phyloP scores from a whole-genome alignment of 2,329 filamentous ascomycete species.

The Septoria petroselini region DNA sequence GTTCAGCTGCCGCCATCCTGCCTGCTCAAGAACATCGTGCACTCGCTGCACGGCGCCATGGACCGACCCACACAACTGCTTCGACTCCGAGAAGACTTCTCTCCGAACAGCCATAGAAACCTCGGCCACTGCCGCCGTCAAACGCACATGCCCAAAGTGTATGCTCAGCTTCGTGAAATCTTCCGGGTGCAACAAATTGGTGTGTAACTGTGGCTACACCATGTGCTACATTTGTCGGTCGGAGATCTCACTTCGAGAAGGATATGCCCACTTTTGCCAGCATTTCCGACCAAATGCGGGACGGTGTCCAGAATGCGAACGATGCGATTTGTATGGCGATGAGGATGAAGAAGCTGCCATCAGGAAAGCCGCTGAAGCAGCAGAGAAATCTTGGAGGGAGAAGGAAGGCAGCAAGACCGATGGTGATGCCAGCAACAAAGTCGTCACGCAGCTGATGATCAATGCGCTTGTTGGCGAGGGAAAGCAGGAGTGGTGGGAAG shows the following conservation, averaged over 20 bases:
- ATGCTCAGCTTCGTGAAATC: conserved; percentile 90
- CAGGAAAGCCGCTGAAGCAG: conserved; percentile 41
- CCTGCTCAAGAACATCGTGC: conserved; percentile 71
- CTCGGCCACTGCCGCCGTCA: conserved; percentile 89
- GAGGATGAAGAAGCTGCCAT: conserved; percentile 49
- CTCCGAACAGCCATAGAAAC: conserved; percentile 87
- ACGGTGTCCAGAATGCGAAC: conserved; percentile 71
- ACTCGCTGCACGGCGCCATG: conserved; percentile 77
- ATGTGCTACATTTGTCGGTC: conserved; percentile 95
- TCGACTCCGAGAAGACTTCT: conserved; percentile 76
- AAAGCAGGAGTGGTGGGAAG: conserved; percentile 24
- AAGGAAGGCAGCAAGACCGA: conserved; percentile 36
- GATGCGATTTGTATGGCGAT: conserved; percentile 50
- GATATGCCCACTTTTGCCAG: conserved; percentile 92
- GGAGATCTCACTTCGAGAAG: conserved; percentile 58
- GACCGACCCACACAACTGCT: conserved; percentile 85
- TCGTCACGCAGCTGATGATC: conserved; percentile 18
- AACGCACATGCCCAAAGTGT: conserved; percentile 90
- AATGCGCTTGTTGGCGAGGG: conserved; percentile 22
- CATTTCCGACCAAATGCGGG: conserved; percentile 84
- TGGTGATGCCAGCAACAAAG: conserved; percentile 7
- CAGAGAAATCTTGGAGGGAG: conserved; percentile 49
- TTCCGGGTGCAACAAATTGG: conserved; percentile 93
- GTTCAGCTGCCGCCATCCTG: conserved; percentile 71
- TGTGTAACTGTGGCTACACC: conserved; percentile 90